Percentiles rank a stretch among this genome's conserved stretches.
Conservation (phyloP, 176 grass and related monocot genomes). For the Aegilops umbellulata region DNA sequence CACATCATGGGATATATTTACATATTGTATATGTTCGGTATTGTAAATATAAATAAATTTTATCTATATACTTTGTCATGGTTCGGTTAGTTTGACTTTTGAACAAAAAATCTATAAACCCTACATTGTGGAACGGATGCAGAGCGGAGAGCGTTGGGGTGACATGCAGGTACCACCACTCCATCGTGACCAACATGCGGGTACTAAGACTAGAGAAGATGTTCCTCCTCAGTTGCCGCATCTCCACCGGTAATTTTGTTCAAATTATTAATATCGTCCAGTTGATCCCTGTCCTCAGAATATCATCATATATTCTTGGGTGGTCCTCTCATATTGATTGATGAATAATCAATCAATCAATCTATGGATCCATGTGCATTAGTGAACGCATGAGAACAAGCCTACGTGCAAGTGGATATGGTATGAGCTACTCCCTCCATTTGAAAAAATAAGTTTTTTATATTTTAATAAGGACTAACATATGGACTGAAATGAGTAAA, state of each 20-base stretch:
- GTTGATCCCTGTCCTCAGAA: background rate
- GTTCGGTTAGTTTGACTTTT: too few relatives aligned
- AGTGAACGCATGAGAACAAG: background rate
- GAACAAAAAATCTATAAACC: too few relatives aligned
- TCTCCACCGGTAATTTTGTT: conserved; percentile 68
- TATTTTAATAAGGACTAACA: too few relatives aligned
- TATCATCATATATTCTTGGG: background rate
- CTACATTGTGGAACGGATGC: too few relatives aligned
- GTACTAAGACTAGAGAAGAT: conserved; percentile 55
- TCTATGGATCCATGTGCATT: background rate
- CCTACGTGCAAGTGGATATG: too few relatives aligned
- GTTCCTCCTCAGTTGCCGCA: conserved; percentile 74
- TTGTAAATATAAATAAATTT: too few relatives aligned
- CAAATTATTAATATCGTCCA: background rate
- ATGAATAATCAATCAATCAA: background rate
- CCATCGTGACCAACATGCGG: conserved; percentile 43
- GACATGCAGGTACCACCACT: conserved; percentile 40
- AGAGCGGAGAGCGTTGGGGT: conserved; percentile 73
- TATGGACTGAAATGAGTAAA: background rate
- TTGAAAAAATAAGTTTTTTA: too few relatives aligned
- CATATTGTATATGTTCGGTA: too few relatives aligned
- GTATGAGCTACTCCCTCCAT: too few relatives aligned
- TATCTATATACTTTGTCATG: too few relatives aligned
- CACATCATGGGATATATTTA: too few relatives aligned
- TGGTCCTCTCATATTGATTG: background rate